phyloP scores from a whole-genome alignment of 805 yeast genomes.

The Millerozyma acaciae region DNA sequence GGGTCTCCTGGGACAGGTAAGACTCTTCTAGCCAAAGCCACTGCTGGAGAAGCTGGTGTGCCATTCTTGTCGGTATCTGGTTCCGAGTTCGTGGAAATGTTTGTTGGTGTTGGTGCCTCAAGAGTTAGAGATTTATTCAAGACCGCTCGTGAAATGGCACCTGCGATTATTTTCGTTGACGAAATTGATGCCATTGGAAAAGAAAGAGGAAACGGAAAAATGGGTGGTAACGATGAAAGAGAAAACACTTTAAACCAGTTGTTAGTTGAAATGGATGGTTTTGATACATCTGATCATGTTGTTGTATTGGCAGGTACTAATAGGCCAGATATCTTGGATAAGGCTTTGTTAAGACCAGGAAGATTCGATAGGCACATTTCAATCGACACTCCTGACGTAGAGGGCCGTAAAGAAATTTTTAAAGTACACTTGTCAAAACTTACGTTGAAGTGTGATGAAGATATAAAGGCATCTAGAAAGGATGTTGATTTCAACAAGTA shows the following conservation, averaged over 20 bases:
- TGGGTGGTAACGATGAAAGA: slow-evolving; percentile 88
- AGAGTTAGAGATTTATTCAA: slow-evolving; percentile 90
- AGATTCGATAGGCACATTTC: slow-evolving; percentile 88
- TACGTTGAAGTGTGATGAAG: slow-evolving; percentile 40
- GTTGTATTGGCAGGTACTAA: slow-evolving; percentile 95
- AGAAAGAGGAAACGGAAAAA: slow-evolving; percentile 66
- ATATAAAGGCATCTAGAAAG: slow-evolving; percentile 30
- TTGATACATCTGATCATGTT: slow-evolving; percentile 80
- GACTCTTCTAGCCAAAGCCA: slow-evolving; percentile 86
- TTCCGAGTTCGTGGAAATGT: slow-evolving; percentile 95
- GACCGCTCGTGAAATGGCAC: slow-evolving; percentile 86
- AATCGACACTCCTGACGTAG: slow-evolving; percentile 83
- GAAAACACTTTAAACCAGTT: slow-evolving; percentile 90
- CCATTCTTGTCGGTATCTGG: slow-evolving; percentile 91
- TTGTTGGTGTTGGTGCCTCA: slow-evolving; percentile 94
- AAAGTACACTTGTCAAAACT: slow-evolving; percentile 71
- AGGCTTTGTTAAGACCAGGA: slow-evolving; percentile 90
- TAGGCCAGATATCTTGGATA: slow-evolving; percentile 85
- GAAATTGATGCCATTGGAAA: slow-evolving; percentile 97
- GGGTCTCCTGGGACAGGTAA: slow-evolving; percentile 99
- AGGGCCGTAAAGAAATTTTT: slow-evolving; percentile 84
- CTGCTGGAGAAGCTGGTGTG: slow-evolving; percentile 96
- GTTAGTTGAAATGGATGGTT: slow-evolving; percentile 95
- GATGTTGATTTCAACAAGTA: slow-evolving; percentile 38
- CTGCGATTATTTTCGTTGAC: slow-evolving; percentile 86